Evolutionary conservation across 495 filamentous ascomycete species (phyloP).

Genomic region (Thermothielavioides terrestris): DNA sequence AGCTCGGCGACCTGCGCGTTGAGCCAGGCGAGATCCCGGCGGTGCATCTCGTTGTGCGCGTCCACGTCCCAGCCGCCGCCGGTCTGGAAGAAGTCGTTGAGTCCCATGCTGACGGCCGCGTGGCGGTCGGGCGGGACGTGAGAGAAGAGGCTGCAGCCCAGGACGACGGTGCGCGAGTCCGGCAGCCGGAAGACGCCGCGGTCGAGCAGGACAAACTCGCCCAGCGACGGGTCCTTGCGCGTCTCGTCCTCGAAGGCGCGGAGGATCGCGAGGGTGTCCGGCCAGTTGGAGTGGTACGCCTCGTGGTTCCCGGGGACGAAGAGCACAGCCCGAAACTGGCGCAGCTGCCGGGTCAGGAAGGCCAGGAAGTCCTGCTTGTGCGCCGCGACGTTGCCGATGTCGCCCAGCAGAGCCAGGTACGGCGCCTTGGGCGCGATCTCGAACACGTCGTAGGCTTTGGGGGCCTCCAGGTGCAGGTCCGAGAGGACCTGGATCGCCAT

Average conservation of each 20-base stretch:
- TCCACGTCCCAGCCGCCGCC: slow-evolving; percentile 38
- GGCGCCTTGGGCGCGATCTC: slow-evolving; percentile 36
- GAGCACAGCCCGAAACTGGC: slow-evolving; percentile 21
- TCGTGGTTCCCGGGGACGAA: background rate
- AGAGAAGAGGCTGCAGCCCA: slow-evolving; percentile 33
- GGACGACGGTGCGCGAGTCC: background rate
- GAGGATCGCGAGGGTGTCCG: slow-evolving; percentile 15
- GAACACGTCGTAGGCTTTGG: slow-evolving; percentile 38
- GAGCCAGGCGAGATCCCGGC: slow-evolving; percentile 42
- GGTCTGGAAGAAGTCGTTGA: slow-evolving; percentile 47
- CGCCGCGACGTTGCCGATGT: slow-evolving; percentile 42
- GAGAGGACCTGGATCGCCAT: slow-evolving; percentile 45
- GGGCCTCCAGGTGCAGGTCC: slow-evolving; percentile 49
- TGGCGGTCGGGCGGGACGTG: slow-evolving; percentile 16
- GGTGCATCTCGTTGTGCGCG: slow-evolving; percentile 33
- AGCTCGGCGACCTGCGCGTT: slow-evolving; percentile 39
- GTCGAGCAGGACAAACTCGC: background rate
- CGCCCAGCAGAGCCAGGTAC: slow-evolving; percentile 48
- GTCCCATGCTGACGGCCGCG: slow-evolving; percentile 27
- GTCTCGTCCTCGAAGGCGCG: slow-evolving; percentile 3
- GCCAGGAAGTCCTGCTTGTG: slow-evolving; percentile 31
- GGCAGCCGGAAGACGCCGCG: slow-evolving; percentile 28
- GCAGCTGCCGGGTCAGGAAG: slow-evolving; percentile 40
- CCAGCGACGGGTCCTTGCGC: background rate
- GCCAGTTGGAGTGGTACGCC: slow-evolving; percentile 19